These are phyloP conservation scores for Hanseniaspora lindneri DNA, from an alignment of 805 yeast species.

Conservation along the genomic window DNA sequence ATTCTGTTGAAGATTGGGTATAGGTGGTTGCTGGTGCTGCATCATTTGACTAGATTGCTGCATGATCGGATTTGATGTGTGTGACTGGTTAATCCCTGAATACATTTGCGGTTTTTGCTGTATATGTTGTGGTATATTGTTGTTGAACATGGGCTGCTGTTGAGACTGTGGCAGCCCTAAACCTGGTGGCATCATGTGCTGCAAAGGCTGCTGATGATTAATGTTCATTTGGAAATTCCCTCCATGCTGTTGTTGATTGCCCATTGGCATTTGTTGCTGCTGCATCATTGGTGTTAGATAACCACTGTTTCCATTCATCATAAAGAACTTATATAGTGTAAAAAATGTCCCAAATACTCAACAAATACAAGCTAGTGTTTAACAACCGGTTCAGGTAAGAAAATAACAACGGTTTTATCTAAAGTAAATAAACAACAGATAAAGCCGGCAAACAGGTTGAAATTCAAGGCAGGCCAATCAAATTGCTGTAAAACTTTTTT, in stretches of 20 bases:
- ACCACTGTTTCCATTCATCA: conserved; percentile 1
- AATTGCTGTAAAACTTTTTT: no score
- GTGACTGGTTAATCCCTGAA: conserved; percentile 7
- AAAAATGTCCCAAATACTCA: no score
- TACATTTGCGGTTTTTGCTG: conserved; percentile 13
- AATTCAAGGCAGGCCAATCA: no score
- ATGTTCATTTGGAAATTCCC: conserved; percentile 13
- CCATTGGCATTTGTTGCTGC: conserved; percentile 7
- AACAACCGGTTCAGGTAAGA: no score
- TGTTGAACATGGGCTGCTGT: conserved; percentile 9
- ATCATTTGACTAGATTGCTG: conserved; percentile 5
- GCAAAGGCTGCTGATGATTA: conserved; percentile 1
- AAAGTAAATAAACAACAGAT: no score
- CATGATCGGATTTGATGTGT: conserved; percentile 10
- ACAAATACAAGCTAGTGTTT: no score
- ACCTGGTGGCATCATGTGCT: conserved; percentile 13
- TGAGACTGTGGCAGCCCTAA: conserved; percentile 2
- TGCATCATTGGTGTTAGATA: conserved; percentile 9
- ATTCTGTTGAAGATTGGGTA: conserved; percentile 3
- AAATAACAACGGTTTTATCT: no score
- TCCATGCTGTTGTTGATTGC: conserved; percentile 4
- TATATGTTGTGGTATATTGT: conserved; percentile 10
- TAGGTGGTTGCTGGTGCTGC: conserved; percentile 6
- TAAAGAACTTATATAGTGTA: not conserved
- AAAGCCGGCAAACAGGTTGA: no score